A percentile compares a stretch with the other conserved stretches of the same genome.
phyloP scores from a whole-genome alignment of 768 basidiomycete genomes.

The Pleurotus salmoneostramineus region DNA sequence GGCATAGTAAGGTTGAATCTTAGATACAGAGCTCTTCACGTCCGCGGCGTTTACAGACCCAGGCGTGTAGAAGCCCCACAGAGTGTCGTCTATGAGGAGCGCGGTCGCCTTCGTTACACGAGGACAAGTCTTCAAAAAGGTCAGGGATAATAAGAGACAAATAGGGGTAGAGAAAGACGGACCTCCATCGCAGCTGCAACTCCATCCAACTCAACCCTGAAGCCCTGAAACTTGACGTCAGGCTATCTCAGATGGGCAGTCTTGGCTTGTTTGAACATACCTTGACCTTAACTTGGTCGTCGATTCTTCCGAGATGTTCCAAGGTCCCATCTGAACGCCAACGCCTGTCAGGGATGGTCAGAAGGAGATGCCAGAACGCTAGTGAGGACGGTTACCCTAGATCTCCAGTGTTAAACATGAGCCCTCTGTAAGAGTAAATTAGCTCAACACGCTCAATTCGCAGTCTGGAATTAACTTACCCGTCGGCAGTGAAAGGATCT shows the following conservation, averaged over 20 bases:
- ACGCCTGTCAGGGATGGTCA: slow-evolving; percentile 11
- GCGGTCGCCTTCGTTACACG: slow-evolving; percentile 44
- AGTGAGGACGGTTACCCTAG: slow-evolving; percentile 25
- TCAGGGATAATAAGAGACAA: not conserved
- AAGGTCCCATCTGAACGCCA: slow-evolving; percentile 50
- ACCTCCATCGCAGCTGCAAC: slow-evolving; percentile 60
- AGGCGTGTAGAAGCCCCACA: slow-evolving; percentile 46
- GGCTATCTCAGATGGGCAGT: too few relatives aligned
- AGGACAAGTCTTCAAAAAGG: slow-evolving; percentile 30
- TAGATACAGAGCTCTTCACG: slow-evolving; percentile 30
- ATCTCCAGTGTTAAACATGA: slow-evolving; percentile 67
- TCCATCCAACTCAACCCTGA: slow-evolving; percentile 61
- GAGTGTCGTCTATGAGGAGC: slow-evolving; percentile 43
- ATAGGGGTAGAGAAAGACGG: slow-evolving; percentile 8
- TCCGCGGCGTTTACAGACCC: slow-evolving; percentile 21
- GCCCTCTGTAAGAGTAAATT: slow-evolving; percentile 1
- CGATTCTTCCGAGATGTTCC: slow-evolving; percentile 55
- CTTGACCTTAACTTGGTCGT: slow-evolving; percentile 65
- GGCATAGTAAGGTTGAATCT: slow-evolving; percentile 43
- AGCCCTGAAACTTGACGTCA: too few relatives aligned
- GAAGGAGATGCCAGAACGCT: not conserved
- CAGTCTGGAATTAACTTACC: slow-evolving; percentile 11
- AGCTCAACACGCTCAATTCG: not conserved
- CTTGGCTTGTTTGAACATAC: not conserved
- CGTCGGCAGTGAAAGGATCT: slow-evolving; percentile 47